Base-by-base conservation (phyloP, 352 stramenopile species). In the Phytophthora podocarpi region DNA sequence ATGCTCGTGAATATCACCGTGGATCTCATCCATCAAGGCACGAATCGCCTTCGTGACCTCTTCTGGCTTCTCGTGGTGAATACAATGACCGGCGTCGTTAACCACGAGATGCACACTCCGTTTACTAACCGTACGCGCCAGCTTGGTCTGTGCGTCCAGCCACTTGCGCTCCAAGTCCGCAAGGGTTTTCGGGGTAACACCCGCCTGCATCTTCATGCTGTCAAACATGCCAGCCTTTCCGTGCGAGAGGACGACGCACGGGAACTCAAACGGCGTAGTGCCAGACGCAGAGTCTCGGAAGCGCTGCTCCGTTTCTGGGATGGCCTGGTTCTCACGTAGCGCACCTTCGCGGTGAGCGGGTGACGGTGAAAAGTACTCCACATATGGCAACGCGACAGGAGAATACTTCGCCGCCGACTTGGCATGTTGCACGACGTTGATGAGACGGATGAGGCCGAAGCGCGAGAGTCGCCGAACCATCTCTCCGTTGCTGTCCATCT, bases 161-260 rank as follows among this genome's bases (percentile, higher is more conserved):
- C 84, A 93, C 64, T 87, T 88, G 27, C 50, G 65, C 51, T 93
- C 84, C 40, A 93, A 46, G 21, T 71, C 73, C 7, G 41, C 61
- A 28, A 93, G 46, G 18, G 52, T 77, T 5, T 55, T 41, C 9
- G 49, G 51, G 20, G 80, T 82, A 20, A 91, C 67, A 16, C 70
- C 70, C 10, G 72, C 39, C 51, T 90, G 64, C 27, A 80, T 60
- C 51, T 81, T 85, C 79, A 93, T 85, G 24, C 69, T 72, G 30
- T 82, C 74, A 59, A 94, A 94, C 79, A 94, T 81, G 10, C 77
- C 78, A 23, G 68, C 28, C 15, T 78, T 78, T 12, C 80, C 71
- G 34, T 94, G 85, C 8, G 85, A 89, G 6, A 94, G 67, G 34
- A 94, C 79, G 23, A 92, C 72, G 24, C 72, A 85, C n/a, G 82